Conservation (phyloP, 306 rosid species). For the Gleditsia sinensis region DNA sequence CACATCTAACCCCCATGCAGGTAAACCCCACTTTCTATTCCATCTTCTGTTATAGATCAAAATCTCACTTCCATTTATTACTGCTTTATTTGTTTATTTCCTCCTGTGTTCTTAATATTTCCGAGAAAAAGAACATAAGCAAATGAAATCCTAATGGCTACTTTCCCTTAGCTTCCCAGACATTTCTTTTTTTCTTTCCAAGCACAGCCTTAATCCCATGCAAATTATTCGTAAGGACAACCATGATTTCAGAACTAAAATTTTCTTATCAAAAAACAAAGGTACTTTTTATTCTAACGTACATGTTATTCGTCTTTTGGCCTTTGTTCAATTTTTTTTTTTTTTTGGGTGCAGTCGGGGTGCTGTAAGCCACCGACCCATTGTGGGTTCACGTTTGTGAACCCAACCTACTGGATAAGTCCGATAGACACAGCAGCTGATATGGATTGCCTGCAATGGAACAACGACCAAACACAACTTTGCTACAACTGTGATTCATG, state of each 20-base stretch:
- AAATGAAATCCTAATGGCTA: background rate
- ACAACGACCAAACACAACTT: slow-evolving; percentile 79
- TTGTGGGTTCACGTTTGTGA: slow-evolving; percentile 87
- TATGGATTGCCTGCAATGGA: slow-evolving; percentile 76
- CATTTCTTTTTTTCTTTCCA: no score
- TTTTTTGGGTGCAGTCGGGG: slow-evolving; percentile 57
- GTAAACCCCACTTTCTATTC: no score
- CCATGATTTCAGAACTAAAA: no score
- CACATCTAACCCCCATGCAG: slow-evolving; percentile 74
- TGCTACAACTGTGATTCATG: slow-evolving; percentile 81
- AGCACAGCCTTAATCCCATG: no score
- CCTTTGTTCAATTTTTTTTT: slow-evolving; percentile 7
- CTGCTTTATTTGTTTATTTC: no score
- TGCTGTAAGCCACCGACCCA: slow-evolving; percentile 91
- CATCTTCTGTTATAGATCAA: no score
- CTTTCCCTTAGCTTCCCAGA: background rate
- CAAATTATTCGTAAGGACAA: no score
- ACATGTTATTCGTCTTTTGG: background rate
- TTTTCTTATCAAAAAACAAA: no score
- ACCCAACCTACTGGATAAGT: slow-evolving; percentile 92
- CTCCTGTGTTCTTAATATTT: no score
- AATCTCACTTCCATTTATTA: no score
- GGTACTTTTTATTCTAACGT: background rate
- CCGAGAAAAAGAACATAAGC: background rate
- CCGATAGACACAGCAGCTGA: slow-evolving; percentile 66